phyloP scores from a whole-genome alignment of 495 filamentous ascomycete genomes.

The Choiromyces venosus region DNA sequence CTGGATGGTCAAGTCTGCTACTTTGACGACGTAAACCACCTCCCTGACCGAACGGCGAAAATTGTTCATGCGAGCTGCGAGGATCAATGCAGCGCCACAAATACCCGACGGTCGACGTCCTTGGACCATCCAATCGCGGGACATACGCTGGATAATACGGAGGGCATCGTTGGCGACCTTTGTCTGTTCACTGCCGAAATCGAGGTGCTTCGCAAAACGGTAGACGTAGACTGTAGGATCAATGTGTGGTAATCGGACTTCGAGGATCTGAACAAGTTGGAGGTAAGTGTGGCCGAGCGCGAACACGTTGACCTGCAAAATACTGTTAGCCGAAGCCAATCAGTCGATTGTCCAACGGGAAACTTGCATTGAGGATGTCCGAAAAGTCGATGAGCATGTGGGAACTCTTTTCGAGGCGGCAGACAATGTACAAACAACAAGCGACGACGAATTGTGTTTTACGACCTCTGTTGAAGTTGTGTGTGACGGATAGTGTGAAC shows the following conservation, averaged over 20 bases:
- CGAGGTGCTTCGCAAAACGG: slow-evolving; percentile 80
- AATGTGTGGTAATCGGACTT: slow-evolving; percentile 58
- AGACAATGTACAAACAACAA: slow-evolving; percentile 80
- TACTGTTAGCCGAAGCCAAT: neutral
- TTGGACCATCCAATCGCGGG: slow-evolving; percentile 88
- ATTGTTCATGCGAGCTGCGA: slow-evolving; percentile 96
- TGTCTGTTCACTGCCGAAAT: slow-evolving; percentile 71
- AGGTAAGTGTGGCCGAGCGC: slow-evolving; percentile 72
- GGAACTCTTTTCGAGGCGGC: slow-evolving; percentile 59
- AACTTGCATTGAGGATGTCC: slow-evolving; percentile 60
- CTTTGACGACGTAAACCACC: slow-evolving; percentile 92
- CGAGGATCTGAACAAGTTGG: slow-evolving; percentile 57
- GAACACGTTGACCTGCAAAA: slow-evolving; percentile 73
- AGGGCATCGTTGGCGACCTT: slow-evolving; percentile 80
- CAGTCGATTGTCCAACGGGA: neutral
- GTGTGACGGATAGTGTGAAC: slow-evolving; percentile 69
- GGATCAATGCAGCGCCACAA: slow-evolving; percentile 86
- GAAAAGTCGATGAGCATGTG: slow-evolving; percentile 94
- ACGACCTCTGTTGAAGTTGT: slow-evolving; percentile 85
- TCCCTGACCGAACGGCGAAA: slow-evolving; percentile 86
- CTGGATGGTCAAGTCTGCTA: slow-evolving; percentile 81
- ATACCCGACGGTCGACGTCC: slow-evolving; percentile 90
- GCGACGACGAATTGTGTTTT: slow-evolving; percentile 76
- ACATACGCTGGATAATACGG: slow-evolving; percentile 83
- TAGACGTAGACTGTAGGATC: slow-evolving; percentile 76